Percentiles rank a stretch among this genome's conserved stretches.
Conservation (phyloP, 495 filamentous ascomycete species). For the Penicillium coprophilum region DNA sequence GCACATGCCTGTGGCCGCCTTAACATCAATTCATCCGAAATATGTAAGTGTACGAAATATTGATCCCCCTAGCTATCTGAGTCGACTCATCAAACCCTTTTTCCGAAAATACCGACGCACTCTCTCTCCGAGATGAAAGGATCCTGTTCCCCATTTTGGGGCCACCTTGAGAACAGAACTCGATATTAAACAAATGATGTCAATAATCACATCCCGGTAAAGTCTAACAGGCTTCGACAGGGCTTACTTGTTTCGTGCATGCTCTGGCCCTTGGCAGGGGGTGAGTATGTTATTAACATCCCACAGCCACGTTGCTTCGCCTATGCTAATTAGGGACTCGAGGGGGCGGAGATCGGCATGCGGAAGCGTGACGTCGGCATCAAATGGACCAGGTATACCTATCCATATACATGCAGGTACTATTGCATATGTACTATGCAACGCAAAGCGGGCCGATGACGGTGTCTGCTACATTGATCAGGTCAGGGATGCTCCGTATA, state of each 20-base stretch:
- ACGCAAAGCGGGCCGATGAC: no score
- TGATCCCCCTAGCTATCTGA: no score
- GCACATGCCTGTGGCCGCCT: background rate
- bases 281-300: background rate
- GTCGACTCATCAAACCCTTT: no score
- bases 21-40: no score
- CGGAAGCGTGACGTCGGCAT: background rate
- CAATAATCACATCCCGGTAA: background rate
- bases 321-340: constrained; percentile 4
- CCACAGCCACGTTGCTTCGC: constrained; percentile 3
- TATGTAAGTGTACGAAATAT: no score
- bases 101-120: no score
- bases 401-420: no score
- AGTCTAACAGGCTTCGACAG: background rate
- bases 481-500: no score
- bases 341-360: background rate
- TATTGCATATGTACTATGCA: no score
- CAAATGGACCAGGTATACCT: background rate
- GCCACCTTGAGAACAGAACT: background rate
- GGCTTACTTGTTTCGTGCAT: background rate
- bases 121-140: no score
- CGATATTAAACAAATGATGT: background rate
- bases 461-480: no score
- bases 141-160: no score
- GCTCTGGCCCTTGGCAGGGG: background rate